These are phyloP conservation scores for Colletotrichum sublineola DNA, from an alignment of 2,329 filamentous ascomycete genomes.

Conservation along the genomic window DNA sequence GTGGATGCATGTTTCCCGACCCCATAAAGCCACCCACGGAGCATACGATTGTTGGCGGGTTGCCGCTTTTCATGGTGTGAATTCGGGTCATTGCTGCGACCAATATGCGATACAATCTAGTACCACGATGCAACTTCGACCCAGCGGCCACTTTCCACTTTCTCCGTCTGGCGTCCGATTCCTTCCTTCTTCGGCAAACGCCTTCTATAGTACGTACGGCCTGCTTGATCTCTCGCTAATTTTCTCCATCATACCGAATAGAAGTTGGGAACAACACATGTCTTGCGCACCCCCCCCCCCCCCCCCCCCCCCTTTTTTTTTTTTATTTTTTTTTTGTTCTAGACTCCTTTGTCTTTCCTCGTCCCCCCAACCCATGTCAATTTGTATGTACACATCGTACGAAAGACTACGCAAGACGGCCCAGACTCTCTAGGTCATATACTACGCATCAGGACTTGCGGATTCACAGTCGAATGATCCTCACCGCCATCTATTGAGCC, in stretches of 20 bases:
- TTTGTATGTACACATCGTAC: constrained; percentile 5
- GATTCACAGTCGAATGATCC: constrained; percentile 8
- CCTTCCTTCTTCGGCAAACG: not conserved
- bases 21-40: too few relatives aligned
- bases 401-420: constrained; percentile 14
- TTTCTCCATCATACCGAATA: not conserved
- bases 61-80: not conserved
- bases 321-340: too few relatives aligned
- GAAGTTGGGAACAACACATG: too few relatives aligned
- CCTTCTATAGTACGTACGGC: not conserved
- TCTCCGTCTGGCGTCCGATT: constrained; percentile 8
- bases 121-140: not conserved
- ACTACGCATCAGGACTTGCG: not conserved
- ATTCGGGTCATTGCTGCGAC: not conserved
- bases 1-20: not conserved
- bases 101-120: too few relatives aligned
- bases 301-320: too few relatives aligned
- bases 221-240: not conserved
- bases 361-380: too few relatives aligned
- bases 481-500: constrained; percentile 1
- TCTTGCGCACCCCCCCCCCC: too few relatives aligned
- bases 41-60: not conserved
- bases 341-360: too few relatives aligned
- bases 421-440: constrained; percentile 4
- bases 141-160: too few relatives aligned